Base-by-base conservation (phyloP, 306 rosid species). In the Cucurbita pepo region DNA sequence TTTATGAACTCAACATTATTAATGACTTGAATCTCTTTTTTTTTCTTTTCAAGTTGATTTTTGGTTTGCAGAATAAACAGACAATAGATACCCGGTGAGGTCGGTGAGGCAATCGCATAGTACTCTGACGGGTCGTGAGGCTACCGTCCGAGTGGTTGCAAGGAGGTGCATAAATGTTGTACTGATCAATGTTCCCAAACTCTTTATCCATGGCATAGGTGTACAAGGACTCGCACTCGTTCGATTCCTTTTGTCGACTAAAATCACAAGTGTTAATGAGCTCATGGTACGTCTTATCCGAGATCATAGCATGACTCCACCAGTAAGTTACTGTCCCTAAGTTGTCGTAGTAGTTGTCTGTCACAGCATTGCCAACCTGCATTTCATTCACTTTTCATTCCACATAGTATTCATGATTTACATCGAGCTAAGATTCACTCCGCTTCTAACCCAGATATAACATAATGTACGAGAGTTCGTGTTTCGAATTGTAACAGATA, bases 251-350 rank as follows among this genome's bases (percentile, higher is more conserved):
- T 50, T 90, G 96, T 10, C 84, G 70, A 47, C 85, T 84, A 37
- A 93, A 93, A 76, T 93, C 94, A 56, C 98, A 93, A 0, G 86
- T 87, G 88, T 79, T 85, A 43, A 93, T 82, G 40, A 93, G 89
- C 77, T 88, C 89, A 48, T 71, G 77, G 78, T 93, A 90, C 25
- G 98, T 93, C 77, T 82, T 88, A 56, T 93, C 98, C 4, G 98
- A 93, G 74, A 93, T 93, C 98, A 93, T 93, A 13, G 98, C 98
- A 18, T 93, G 98, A 85, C 97, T 93, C 98, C 98, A 93, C 98
- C 98, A 93, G 61, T 93, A 93, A 6, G 92, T 82, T 78, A 93
- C 98, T 6, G 98, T 93, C 53, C 98, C 98, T 14, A 93, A 74
- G 83, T 88, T 93, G 71, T 93, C 98, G 55, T 88, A 90, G 81